Percentiles rank a stretch among this genome's conserved stretches.
phyloP scores from a whole-genome alignment of 2,329 filamentous ascomycete species.

The Colletotrichum cuscutae region DNA sequence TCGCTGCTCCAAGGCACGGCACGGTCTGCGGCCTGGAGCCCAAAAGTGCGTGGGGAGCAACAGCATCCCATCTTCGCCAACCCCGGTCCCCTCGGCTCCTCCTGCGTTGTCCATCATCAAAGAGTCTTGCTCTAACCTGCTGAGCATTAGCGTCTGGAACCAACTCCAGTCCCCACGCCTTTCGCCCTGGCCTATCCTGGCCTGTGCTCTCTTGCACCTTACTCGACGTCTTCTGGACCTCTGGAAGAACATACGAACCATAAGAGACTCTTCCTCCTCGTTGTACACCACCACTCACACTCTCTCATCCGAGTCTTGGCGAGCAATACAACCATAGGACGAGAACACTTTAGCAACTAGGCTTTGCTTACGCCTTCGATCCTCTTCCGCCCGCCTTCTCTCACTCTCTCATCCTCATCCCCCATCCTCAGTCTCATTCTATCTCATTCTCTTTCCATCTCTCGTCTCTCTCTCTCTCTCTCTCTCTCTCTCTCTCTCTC shows the following conservation, averaged over 20 bases:
- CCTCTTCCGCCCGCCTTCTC: background rate
- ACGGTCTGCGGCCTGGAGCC: too few species aligned
- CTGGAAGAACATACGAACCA: background rate
- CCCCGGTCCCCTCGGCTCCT: conserved; percentile 21
- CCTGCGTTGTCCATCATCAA: background rate
- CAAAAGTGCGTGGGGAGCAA: background rate
- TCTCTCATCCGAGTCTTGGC: background rate
- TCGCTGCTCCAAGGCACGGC: background rate
- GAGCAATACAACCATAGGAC: background rate
- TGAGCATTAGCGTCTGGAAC: conserved; percentile 3
- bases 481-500: background rate
- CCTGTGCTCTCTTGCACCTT: conserved; percentile 6
- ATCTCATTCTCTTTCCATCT: background rate
- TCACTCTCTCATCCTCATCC: background rate
- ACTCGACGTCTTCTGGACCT: background rate
- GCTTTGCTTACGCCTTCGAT: background rate
- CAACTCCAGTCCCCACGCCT: conserved; percentile 6
- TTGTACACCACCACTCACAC: background rate
- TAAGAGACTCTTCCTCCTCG: background rate
- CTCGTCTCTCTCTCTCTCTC: too few species aligned
- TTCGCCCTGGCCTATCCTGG: background rate
- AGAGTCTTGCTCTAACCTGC: background rate
- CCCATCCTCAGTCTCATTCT: background rate
- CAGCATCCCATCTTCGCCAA: background rate
- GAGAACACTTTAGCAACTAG: background rate